Conservation (phyloP, 225 moss, liverwort and hornwort genomes). For the Pseudoscleropodium purum region DNA sequence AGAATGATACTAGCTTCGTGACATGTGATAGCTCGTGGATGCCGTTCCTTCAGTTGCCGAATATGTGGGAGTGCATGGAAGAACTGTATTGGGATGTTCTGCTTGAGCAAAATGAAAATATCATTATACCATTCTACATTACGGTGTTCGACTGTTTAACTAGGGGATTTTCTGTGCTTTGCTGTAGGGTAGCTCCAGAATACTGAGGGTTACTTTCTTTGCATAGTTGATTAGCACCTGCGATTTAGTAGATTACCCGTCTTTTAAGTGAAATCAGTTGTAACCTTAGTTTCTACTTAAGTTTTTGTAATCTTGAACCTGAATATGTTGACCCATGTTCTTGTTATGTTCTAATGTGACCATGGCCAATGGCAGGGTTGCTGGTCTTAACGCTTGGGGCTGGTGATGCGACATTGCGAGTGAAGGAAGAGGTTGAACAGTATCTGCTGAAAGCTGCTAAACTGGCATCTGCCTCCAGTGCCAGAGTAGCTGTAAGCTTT, state of each 20-base stretch:
- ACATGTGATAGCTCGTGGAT: not conserved
- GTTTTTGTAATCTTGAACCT: not conserved
- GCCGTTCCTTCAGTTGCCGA: not conserved
- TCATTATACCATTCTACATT: not conserved
- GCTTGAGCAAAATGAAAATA: not conserved
- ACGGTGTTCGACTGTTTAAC: not conserved
- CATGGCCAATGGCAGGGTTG: constrained; percentile 17
- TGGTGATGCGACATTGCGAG: constrained; percentile 18
- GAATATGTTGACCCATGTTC: not conserved
- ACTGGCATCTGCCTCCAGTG: not conserved
- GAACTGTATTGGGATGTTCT: not conserved
- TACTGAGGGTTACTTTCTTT: not conserved
- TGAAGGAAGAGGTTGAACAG: constrained; percentile 31
- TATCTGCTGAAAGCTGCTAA: constrained; percentile 20
- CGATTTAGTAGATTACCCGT: not conserved
- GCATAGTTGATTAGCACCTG: not conserved
- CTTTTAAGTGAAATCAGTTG: not conserved
- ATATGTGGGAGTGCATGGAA: not conserved
- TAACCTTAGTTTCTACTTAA: not conserved
- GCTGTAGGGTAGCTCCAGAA: not conserved
- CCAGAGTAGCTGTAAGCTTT: constrained; percentile 34
- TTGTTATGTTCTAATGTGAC: not conserved
- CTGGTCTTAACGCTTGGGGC: constrained; percentile 29
- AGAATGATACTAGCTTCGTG: not conserved
- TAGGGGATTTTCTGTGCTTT: not conserved